phyloP scores from a whole-genome alignment of 140 eudicot genomes.

The Stevia rebaudiana region DNA sequence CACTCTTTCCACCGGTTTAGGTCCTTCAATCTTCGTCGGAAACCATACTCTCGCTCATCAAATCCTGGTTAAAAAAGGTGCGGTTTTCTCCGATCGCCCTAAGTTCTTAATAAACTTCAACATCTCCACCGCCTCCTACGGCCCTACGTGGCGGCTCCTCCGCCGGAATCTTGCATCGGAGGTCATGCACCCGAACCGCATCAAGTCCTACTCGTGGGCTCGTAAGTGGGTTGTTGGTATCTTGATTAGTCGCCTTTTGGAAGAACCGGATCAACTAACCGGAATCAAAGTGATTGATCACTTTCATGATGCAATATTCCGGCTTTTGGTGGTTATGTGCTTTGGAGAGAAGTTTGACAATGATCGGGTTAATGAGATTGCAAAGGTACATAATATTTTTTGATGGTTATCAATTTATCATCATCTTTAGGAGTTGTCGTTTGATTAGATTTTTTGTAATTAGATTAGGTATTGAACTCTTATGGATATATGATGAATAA shows the following conservation, averaged over 20 bases:
- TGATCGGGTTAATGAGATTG: not conserved
- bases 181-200: constrained; percentile 38
- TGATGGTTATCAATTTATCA: no score
- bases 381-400: not conserved
- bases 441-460: no score
- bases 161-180: constrained; percentile 42
- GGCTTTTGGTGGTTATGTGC: not conserved
- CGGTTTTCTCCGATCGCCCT: constrained; percentile 47
- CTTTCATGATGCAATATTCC: not conserved
- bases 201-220: constrained; percentile 32
- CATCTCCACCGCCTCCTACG: constrained; percentile 31
- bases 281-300: not conserved
- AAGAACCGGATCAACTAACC: not conserved
- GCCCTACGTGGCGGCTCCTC: constrained; percentile 21
- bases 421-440: no score
- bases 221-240: not conserved
- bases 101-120: constrained; percentile 23
- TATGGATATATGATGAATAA: no score
- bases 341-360: not conserved
- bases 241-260: not conserved
- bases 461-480: no score
- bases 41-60: constrained; percentile 29
- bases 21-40: not conserved
- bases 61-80: constrained; percentile 34
- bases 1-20: not conserved